phyloP scores from a whole-genome alignment of 768 basidiomycete genomes.

The Rhodotorula diobovata region DNA sequence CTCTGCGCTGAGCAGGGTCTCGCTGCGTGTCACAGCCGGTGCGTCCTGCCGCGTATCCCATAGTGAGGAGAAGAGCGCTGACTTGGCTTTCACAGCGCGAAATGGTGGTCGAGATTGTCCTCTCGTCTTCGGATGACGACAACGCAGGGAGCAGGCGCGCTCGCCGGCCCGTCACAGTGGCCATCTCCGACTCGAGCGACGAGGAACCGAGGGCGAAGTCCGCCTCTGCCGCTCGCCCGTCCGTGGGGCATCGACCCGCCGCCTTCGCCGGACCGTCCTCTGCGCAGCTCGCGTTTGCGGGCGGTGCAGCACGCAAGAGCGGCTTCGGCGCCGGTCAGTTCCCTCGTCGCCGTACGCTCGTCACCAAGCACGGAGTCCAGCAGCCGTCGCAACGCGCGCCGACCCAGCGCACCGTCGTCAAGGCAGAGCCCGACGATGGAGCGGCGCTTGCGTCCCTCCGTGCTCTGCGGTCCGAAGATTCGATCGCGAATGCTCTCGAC shows the following conservation, averaged over 20 bases:
- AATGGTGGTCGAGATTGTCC: neutral
- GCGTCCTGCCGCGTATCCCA: too few relatives aligned
- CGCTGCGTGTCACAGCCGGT: too few relatives aligned
- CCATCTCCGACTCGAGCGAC: neutral
- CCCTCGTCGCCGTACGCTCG: neutral
- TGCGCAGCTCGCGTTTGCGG: neutral
- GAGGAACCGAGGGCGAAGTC: neutral
- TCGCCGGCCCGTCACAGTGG: neutral
- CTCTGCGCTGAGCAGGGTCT: too few relatives aligned
- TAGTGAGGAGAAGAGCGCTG: neutral
- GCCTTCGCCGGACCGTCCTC: neutral
- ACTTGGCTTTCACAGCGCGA: neutral
- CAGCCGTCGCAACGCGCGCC: neutral
- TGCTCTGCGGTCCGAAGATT: neutral
- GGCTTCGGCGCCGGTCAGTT: neutral
- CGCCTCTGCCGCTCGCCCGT: too few relatives aligned
- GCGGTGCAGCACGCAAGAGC: neutral
- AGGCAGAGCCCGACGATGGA: neutral
- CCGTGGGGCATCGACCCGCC: neutral
- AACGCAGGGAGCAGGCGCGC: neutral
- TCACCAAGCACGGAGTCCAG: neutral
- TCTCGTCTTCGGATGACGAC: neutral
- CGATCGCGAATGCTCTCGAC: too few relatives aligned
- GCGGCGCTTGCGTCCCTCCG: neutral
- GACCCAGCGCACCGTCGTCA: neutral